Conservation (phyloP, 2,329 filamentous ascomycete species). For the Immersiporthe knoxdaviesiana region DNA sequence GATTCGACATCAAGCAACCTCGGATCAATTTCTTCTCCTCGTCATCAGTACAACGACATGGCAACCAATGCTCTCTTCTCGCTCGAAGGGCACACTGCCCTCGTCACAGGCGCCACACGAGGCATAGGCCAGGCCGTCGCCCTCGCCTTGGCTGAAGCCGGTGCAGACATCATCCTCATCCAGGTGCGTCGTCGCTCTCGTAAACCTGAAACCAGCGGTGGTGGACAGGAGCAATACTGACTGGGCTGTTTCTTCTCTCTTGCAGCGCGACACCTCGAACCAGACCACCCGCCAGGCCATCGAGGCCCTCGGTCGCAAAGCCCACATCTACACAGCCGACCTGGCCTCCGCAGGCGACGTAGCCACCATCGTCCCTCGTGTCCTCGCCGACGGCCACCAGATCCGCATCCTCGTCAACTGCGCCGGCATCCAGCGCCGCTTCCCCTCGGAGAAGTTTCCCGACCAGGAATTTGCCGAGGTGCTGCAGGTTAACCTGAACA, state of each 20-base stretch:
- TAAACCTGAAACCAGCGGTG: background rate
- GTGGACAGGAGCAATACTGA: background rate
- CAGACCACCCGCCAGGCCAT: conserved; percentile 63
- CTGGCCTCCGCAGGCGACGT: conserved; percentile 65
- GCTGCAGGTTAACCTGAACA: conserved; percentile 82
- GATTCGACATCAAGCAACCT: background rate
- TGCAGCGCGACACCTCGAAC: conserved; percentile 40
- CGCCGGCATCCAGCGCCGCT: conserved; percentile 81
- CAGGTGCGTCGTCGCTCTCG: conserved; percentile 44
- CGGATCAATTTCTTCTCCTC: too few species aligned
- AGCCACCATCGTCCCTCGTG: conserved; percentile 58
- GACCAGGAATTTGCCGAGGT: conserved; percentile 79
- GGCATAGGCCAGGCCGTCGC: conserved; percentile 63
- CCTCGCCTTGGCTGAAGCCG: conserved; percentile 61
- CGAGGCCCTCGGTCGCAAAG: conserved; percentile 67
- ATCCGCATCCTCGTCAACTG: conserved; percentile 84
- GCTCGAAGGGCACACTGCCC: conserved; percentile 58
- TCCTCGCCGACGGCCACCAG: conserved; percentile 65
- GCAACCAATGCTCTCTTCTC: conserved; percentile 49
- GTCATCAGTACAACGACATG: conserved; percentile 1
- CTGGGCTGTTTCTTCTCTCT: background rate
- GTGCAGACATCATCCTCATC: conserved; percentile 59
- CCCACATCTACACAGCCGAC: conserved; percentile 70
- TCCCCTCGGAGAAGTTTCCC: conserved; percentile 76
- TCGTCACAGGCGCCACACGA: conserved; percentile 60